A percentile compares a stretch with the other conserved stretches of the same genome.
Conservation (phyloP, 257 asterid species). For the Nicotiana otophora region DNA sequence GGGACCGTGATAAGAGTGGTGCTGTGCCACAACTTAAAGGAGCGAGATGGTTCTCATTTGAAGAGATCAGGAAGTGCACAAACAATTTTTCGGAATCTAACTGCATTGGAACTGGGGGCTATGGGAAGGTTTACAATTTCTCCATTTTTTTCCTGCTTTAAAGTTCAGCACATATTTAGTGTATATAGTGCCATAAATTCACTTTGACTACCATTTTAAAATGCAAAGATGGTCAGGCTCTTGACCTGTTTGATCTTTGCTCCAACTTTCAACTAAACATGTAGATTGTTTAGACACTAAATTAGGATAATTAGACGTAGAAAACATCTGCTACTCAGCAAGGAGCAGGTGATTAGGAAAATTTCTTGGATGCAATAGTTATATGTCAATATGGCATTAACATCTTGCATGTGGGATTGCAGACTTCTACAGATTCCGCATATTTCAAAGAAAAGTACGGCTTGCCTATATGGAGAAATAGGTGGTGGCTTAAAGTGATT, state of each 20-base stretch:
- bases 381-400: neutral
- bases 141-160: neutral
- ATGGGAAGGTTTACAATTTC: slow-evolving; percentile 61
- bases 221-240: neutral
- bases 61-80: slow-evolving; percentile 61
- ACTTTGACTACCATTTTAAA: neutral
- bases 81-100: slow-evolving; percentile 64
- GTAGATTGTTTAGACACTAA: neutral
- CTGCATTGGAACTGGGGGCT: slow-evolving; percentile 81
- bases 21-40: slow-evolving; percentile 80
- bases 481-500: neutral
- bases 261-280: neutral
- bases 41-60: slow-evolving; percentile 74
- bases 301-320: neutral
- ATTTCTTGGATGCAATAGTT: neutral
- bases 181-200: neutral
- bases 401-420: slow-evolving; percentile 1
- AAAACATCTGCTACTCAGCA: neutral
- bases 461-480: neutral
- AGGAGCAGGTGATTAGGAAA: neutral
- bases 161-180: neutral
- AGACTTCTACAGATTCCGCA: neutral
- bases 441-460: neutral
- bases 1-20: slow-evolving; percentile 68
- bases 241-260: neutral